These are phyloP conservation scores for Usnea hakonensis DNA, from an alignment of 495 filamentous ascomycete genomes.

Conservation along the genomic window DNA sequence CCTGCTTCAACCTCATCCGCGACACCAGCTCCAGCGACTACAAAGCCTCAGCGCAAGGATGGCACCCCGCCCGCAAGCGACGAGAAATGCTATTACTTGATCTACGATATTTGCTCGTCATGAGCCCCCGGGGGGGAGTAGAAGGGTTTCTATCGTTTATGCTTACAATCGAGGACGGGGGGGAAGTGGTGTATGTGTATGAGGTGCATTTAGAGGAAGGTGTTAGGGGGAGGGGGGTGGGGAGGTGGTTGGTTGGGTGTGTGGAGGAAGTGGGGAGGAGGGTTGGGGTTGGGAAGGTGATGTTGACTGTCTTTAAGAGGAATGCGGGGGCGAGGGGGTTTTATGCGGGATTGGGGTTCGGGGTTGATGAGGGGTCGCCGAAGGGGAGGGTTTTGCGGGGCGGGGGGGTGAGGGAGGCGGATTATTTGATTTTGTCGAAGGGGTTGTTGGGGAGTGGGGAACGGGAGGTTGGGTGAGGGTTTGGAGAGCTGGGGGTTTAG, in stretches of 20 bases:
- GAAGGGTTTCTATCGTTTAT: conserved; percentile 72
- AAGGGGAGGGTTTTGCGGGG: conserved; percentile 52
- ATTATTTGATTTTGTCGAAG: conserved; percentile 70
- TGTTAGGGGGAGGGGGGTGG: conserved; percentile 43
- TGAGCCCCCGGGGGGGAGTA: not conserved
- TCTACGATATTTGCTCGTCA: conserved; percentile 53
- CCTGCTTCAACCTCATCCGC: conserved; percentile 65
- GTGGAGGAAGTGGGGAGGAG: conserved; percentile 39
- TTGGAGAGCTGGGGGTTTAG: not conserved
- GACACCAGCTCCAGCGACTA: conserved; percentile 63
- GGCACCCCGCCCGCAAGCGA: conserved; percentile 61
- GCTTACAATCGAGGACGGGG: conserved; percentile 70
- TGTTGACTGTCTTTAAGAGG: conserved; percentile 74
- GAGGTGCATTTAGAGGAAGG: conserved; percentile 65
- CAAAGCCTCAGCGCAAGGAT: conserved; percentile 52
- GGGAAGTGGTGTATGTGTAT: conserved; percentile 76
- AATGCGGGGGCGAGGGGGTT: conserved; percentile 57
- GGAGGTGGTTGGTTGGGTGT: conserved; percentile 33
- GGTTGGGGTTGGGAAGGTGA: conserved; percentile 56
- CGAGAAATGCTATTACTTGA: conserved; percentile 69
- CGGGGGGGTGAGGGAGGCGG: conserved; percentile 54
- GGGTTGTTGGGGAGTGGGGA: conserved; percentile 25
- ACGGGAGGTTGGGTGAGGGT: conserved; percentile 9
- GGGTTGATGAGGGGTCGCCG: conserved; percentile 59
- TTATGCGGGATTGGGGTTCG: conserved; percentile 63